A percentile compares a stretch with the other conserved stretches of the same genome.
phyloP scores from a whole-genome alignment of 2,329 filamentous ascomycete species.

The Cytospora schulzeri region DNA sequence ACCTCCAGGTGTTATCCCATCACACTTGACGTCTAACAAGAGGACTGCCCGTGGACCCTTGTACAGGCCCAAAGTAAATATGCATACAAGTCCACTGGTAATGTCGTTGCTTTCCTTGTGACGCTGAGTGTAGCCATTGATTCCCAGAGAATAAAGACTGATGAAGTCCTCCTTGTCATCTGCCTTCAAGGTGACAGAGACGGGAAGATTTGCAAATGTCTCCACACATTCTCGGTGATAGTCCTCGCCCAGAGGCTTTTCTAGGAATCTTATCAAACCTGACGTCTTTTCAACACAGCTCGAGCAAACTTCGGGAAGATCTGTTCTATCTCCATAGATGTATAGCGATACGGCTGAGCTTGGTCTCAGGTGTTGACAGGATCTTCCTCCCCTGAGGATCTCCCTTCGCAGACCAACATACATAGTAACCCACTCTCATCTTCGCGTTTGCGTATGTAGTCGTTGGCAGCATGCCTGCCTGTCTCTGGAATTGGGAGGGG shows the following conservation, averaged over 20 bases:
- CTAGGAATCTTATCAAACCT: conserved; percentile 20
- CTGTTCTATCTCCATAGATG: background rate
- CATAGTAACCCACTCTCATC: conserved; percentile 30
- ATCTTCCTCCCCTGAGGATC: conserved; percentile 18
- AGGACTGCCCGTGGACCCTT: conserved; percentile 9
- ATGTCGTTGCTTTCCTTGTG: conserved; percentile 27
- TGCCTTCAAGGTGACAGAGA: background rate
- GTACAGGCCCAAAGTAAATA: conserved; percentile 25
- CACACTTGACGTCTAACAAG: background rate
- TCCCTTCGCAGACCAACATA: conserved; percentile 24
- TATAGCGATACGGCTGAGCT: conserved; percentile 18
- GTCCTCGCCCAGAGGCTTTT: conserved; percentile 16
- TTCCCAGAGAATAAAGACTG: conserved; percentile 27
- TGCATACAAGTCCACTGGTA: conserved; percentile 15
- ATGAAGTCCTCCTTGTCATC: conserved; percentile 20
- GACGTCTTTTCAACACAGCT: conserved; percentile 20
- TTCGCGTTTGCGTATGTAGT: conserved; percentile 27
- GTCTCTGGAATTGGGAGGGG: conserved; percentile 29
- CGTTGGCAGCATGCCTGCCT: conserved; percentile 27
- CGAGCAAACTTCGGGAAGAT: conserved; percentile 18
- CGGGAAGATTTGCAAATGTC: conserved; percentile 10
- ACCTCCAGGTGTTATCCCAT: background rate
- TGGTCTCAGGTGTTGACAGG: conserved; percentile 13
- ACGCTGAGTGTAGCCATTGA: conserved; percentile 27
- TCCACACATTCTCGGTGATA: conserved; percentile 14